Percentiles rank a stretch among this genome's conserved stretches.
Conservation (phyloP, 2,329 filamentous ascomycete species). For the Exophiala spinifera region DNA sequence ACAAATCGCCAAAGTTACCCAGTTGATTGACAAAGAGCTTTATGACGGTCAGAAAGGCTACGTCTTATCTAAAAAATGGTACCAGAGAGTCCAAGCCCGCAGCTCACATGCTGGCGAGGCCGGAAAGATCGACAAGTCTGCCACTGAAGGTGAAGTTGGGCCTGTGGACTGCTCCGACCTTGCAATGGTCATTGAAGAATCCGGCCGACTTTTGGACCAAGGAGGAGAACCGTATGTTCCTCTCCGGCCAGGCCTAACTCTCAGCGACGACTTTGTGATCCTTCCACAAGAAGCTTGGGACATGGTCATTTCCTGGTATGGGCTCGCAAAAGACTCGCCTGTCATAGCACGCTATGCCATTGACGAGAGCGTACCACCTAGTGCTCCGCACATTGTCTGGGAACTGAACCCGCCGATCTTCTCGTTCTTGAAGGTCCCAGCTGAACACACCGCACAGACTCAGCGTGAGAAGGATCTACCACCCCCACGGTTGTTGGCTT, state of each 20-base stretch:
- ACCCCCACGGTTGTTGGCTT: constrained; percentile 67
- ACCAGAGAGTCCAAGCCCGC: constrained; percentile 67
- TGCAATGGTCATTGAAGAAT: constrained; percentile 56
- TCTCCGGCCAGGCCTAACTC: constrained; percentile 63
- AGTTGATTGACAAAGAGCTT: constrained; percentile 54
- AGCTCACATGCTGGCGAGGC: constrained; percentile 55
- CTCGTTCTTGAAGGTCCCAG: constrained; percentile 74
- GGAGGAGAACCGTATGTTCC: constrained; percentile 62
- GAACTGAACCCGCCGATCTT: constrained; percentile 84
- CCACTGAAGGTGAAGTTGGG: constrained; percentile 63
- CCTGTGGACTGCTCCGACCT: constrained; percentile 86
- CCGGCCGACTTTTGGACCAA: constrained; percentile 43
- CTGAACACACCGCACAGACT: constrained; percentile 56
- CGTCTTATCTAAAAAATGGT: constrained; percentile 76
- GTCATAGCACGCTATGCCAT: constrained; percentile 74
- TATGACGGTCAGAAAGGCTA: constrained; percentile 70
- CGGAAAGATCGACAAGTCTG: constrained; percentile 55
- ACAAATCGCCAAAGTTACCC: constrained; percentile 71
- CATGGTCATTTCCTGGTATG: constrained; percentile 77
- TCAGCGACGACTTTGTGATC: constrained; percentile 70
- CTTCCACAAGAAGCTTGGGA: constrained; percentile 80
- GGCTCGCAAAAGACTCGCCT: constrained; percentile 64
- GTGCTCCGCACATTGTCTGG: constrained; percentile 68
- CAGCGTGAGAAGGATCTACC: constrained; percentile 60
- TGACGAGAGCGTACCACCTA: constrained; percentile 61